A percentile compares a stretch with the other conserved stretches of the same genome.
phyloP scores from a whole-genome alignment of 768 basidiomycete genomes.

The Boletus subparvulus region DNA sequence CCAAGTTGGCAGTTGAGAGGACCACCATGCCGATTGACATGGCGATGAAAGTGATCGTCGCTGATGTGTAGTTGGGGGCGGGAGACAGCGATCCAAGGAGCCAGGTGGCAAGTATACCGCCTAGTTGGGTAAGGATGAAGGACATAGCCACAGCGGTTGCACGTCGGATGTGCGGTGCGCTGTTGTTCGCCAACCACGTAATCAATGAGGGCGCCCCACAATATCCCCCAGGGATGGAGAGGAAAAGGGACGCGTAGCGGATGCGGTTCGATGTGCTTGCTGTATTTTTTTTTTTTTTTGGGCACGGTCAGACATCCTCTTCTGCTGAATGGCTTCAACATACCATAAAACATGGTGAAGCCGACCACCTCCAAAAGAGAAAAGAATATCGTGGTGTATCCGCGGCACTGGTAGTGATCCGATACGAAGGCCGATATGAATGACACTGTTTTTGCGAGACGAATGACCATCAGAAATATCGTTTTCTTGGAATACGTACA shows the following conservation, averaged over 20 bases:
- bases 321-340: constrained; percentile 6
- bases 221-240: constrained; percentile 53
- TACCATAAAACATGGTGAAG: constrained; percentile 55
- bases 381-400: constrained; percentile 44
- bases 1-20: neutral
- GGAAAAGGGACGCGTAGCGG: constrained; percentile 58
- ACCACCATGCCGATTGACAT: neutral
- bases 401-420: constrained; percentile 53
- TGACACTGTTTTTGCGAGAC: constrained; percentile 28
- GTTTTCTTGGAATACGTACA: constrained; percentile 31
- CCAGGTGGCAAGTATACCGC: neutral
- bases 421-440: constrained; percentile 47
- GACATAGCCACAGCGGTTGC: neutral
- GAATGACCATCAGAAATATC: neutral
- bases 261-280: constrained; percentile 35
- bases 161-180: neutral
- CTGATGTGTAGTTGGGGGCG: neutral
- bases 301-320: neutral
- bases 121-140: neutral
- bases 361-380: constrained; percentile 48
- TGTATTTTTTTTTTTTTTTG: too few relatives aligned
- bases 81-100: constrained; percentile 1
- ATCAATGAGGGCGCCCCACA: neutral
- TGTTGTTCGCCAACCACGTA: constrained; percentile 3
- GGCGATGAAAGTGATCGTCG: neutral